Evolutionary conservation across 2,329 filamentous ascomycete genomes (phyloP), one percentile per base, ranked within the genome.

Genomic region (Lachnum nothofagi): DNA sequence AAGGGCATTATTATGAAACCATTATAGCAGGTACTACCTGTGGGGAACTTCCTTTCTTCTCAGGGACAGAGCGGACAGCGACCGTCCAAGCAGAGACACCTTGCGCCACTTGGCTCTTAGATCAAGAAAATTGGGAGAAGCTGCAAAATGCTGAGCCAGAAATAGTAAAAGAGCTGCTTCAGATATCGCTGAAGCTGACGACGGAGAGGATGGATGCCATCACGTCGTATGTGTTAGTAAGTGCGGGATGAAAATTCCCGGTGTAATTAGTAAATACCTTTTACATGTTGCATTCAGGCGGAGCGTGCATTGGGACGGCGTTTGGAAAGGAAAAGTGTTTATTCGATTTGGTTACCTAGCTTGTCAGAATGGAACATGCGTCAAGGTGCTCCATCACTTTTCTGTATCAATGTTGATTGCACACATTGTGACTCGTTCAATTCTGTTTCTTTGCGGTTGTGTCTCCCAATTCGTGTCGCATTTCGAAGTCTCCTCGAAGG

Each of bases 31-130:
- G 93, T 14, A 93, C 93, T 1, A 96, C 93, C 0, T 97, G 91
- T 60, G 93, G 93, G 29, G 93, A 98, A 70, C 70, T 98, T 45
- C 93, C 93, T 0, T 98, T 98, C 72, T 98, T 98, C 70, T 89
- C 85, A 2, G 88, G 94, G 62, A 97, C 91, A 1, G 76, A 80
- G 44, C 79, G 93, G 16, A 97, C 91, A 3, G 90, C 90, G 1
- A 95, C 87, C 0, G 90, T 94, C 9, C 76, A 83, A 37, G 88
- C 88, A 1, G 91, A 97, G 65, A 78, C 83, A 46, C 84, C 91
- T 58, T 87, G 85, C 53, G 81, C 93, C 0, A 81, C 85, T 5
- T 98, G 93, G 93, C 69, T 85, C 53, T 78, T 98, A 71, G 84
- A 85, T 49, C 71, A 73, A 10, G 78, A 83, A 39, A 76, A 76